Evolutionary conservation across 306 rosid genomes (phyloP).

Genomic region (Leucaena leucocephala): DNA sequence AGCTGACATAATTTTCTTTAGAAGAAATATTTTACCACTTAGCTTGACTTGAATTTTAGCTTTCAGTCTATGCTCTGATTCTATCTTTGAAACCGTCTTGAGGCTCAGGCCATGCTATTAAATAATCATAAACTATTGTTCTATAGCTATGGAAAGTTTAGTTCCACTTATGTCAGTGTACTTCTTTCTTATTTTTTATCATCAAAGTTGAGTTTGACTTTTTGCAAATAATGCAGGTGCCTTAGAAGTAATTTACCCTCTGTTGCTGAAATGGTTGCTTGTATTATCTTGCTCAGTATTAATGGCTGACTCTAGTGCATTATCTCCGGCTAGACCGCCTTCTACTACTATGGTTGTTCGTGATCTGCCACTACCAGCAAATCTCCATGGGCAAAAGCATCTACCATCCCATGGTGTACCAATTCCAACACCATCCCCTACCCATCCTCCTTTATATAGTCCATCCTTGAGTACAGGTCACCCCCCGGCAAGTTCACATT

Average conservation of each 20-base stretch:
- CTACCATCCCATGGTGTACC: conserved; percentile 47
- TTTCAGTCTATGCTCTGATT: conserved; percentile 13
- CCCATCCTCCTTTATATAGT: conserved; percentile 57
- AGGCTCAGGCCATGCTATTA: conserved; percentile 17
- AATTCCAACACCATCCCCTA: conserved; percentile 41
- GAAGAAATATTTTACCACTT: not conserved
- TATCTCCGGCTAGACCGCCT: conserved; percentile 43
- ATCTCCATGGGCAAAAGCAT: conserved; percentile 43
- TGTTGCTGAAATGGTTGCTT: conserved; percentile 52
- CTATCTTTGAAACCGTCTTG: conserved; percentile 11
- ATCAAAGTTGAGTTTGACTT: conserved; percentile 27
- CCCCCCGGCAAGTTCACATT: conserved; percentile 58
- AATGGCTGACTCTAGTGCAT: conserved; percentile 39
- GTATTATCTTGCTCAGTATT: conserved; percentile 51
- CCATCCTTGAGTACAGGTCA: conserved; percentile 51
- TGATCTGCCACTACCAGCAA: conserved; percentile 52
- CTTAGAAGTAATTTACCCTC: conserved; percentile 40
- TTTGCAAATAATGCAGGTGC: conserved; percentile 54
- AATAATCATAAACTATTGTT: not conserved
- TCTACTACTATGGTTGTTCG: conserved; percentile 41
- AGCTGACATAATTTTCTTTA: not conserved
- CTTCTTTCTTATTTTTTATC: not conserved
- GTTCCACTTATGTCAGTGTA: not conserved
- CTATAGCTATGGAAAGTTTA: not conserved
- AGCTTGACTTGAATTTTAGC: conserved; percentile 3